Conservation (phyloP, 2,329 filamentous ascomycete species). For the Aspergillus tanneri region DNA sequence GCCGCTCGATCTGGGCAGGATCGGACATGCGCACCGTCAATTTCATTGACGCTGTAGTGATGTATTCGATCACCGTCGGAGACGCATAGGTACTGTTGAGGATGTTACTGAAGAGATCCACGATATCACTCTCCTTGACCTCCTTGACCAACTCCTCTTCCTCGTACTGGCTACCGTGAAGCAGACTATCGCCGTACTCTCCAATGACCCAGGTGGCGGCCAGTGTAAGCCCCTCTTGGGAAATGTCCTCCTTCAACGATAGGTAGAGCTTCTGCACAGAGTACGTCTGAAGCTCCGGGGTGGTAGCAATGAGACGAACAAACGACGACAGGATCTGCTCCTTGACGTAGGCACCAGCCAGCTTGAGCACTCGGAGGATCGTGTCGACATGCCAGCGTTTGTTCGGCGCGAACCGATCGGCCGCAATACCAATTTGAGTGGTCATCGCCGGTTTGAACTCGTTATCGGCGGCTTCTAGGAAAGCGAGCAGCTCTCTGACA, state of each 20-base stretch:
- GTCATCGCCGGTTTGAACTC: conserved; percentile 99
- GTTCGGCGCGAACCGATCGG: conserved; percentile 92
- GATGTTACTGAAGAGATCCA: conserved; percentile 89
- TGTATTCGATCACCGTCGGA: conserved; percentile 90
- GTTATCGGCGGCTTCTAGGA: conserved; percentile 94
- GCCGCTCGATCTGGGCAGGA: conserved; percentile 77
- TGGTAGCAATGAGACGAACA: conserved; percentile 90
- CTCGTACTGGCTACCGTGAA: conserved; percentile 86
- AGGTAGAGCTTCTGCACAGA: conserved; percentile 92
- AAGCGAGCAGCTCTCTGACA: conserved; percentile 88
- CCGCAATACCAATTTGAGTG: conserved; percentile 93
- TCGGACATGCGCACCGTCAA: conserved; percentile 85
- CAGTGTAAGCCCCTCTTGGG: conserved; percentile 90
- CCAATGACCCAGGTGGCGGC: conserved; percentile 97
- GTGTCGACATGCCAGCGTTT: conserved; percentile 99
- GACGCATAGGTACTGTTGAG: conserved; percentile 92
- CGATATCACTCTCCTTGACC: conserved; percentile 83
- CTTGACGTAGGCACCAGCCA: conserved; percentile 96
- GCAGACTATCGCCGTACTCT: conserved; percentile 89
- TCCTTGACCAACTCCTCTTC: conserved; percentile 83
- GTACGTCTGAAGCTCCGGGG: conserved; percentile 91
- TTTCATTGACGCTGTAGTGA: conserved; percentile 92
- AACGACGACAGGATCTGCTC: conserved; percentile 97
- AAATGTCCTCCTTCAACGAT: conserved; percentile 91
- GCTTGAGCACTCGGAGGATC: conserved; percentile 87